Evolutionary conservation across 768 basidiomycete species (phyloP).

Genomic region (Suillus subaureus): DNA sequence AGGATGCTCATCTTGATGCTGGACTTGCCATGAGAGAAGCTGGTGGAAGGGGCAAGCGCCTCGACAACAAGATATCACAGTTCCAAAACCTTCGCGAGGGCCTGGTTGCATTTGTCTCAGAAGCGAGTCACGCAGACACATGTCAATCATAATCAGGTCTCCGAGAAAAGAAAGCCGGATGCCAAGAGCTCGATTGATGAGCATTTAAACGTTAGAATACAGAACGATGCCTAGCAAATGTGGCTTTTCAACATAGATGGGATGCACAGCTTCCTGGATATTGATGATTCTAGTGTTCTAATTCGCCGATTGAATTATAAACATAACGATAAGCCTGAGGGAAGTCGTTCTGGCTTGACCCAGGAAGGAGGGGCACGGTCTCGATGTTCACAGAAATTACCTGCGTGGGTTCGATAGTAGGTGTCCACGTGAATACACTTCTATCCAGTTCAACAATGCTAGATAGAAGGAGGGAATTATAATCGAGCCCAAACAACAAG

Average conservation of each 20-base stretch:
- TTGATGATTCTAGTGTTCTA: background rate
- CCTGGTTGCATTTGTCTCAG: background rate
- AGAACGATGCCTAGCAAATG: background rate
- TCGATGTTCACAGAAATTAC: background rate
- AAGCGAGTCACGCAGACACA: background rate
- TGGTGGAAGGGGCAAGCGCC: too few species aligned
- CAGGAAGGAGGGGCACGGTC: background rate
- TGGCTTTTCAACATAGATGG: background rate
- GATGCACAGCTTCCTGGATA: background rate
- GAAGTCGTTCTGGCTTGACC: background rate
- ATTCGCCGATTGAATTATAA: background rate
- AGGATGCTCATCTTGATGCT: too few species aligned
- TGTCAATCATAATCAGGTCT: background rate
- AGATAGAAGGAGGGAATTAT: background rate
- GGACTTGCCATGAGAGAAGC: too few species aligned
- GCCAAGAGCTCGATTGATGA: background rate
- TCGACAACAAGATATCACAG: too few species aligned
- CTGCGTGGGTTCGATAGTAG: conserved; percentile 36
- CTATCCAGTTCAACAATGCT: conserved; percentile 63
- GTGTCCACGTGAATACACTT: conserved; percentile 26
- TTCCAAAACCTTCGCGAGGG: too few species aligned
- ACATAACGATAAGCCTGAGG: background rate
- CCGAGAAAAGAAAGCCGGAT: background rate
- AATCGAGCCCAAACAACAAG: background rate
- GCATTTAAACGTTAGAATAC: background rate